Conservation (phyloP, 2,329 filamentous ascomycete genomes). For the Aspergillus terreus region DNA sequence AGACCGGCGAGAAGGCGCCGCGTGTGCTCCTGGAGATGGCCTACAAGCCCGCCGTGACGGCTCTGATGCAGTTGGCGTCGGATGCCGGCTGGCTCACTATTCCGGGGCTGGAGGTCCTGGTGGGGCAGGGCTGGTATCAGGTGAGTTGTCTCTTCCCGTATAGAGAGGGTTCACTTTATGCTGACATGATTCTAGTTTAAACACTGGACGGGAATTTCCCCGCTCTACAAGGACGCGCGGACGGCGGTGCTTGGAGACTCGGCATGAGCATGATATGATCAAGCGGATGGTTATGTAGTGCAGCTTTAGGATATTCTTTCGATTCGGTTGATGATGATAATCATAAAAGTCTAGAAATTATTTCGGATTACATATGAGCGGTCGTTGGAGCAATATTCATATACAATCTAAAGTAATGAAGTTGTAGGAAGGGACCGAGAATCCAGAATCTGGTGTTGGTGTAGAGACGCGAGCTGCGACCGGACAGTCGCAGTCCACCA, state of each 20-base stretch:
- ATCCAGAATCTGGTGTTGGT: too few species aligned
- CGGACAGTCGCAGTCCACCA: too few species aligned
- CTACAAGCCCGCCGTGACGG: slow-evolving; percentile 82
- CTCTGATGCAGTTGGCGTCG: slow-evolving; percentile 77
- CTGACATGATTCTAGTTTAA: slow-evolving; percentile 56
- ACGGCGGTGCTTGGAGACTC: slow-evolving; percentile 29
- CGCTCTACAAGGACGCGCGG: slow-evolving; percentile 67
- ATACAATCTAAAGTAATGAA: too few species aligned
- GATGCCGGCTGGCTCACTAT: slow-evolving; percentile 77
- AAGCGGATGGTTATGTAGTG: not conserved
- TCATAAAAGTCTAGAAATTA: too few species aligned
- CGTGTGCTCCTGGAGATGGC: slow-evolving; percentile 88
- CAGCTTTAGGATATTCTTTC: not conserved
- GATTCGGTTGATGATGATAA: too few species aligned
- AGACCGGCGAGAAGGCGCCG: slow-evolving; percentile 35
- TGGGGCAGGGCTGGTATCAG: slow-evolving; percentile 81
- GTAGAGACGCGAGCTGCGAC: too few species aligned
- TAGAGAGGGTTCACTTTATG: not conserved
- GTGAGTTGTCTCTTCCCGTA: slow-evolving; percentile 45
- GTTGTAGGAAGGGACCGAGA: too few species aligned
- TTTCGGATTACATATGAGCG: too few species aligned
- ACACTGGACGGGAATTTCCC: slow-evolving; percentile 78
- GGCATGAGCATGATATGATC: not conserved
- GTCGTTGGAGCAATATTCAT: too few species aligned
- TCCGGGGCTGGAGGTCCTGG: slow-evolving; percentile 81